These are phyloP conservation scores for Phytophthora colocasiae DNA, from an alignment of 352 stramenopile genomes.

Conservation along the genomic window DNA sequence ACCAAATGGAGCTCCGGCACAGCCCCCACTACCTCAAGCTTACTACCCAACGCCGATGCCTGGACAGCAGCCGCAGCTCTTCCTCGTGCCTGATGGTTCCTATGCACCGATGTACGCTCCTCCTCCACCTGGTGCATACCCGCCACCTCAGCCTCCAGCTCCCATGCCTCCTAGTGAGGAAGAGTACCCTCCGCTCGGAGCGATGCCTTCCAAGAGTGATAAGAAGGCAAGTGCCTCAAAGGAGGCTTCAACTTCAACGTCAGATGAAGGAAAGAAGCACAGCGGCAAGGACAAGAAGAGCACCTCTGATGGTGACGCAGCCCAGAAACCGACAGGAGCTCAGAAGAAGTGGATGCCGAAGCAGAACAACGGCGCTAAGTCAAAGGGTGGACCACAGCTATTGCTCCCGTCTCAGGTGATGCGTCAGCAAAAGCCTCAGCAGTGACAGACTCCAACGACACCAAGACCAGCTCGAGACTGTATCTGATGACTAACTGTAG, in stretches of 20 bases:
- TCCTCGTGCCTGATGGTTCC: constrained; percentile 43
- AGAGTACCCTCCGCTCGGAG: constrained; percentile 43
- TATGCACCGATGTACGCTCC: constrained; percentile 41
- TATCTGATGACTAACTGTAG: constrained; percentile 18
- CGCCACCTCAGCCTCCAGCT: constrained; percentile 14
- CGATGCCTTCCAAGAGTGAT: constrained; percentile 19
- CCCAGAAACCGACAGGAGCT: constrained; percentile 7
- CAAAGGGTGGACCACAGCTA: constrained; percentile 33
- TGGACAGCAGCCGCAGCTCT: constrained; percentile 36
- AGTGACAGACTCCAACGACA: constrained; percentile 14
- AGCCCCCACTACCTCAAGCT: constrained; percentile 16
- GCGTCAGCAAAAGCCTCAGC: constrained; percentile 54
- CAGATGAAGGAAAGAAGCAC: constrained; percentile 25
- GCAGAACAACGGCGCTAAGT: constrained; percentile 20
- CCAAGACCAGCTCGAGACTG: constrained; percentile 15
- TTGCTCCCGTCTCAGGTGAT: constrained; percentile 63
- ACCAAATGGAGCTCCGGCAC: constrained; percentile 15
- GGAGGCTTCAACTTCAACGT: background rate
- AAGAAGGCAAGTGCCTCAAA: constrained; percentile 22
- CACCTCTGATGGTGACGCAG: constrained; percentile 4
- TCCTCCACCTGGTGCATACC: constrained; percentile 12
- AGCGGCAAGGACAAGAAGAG: constrained; percentile 30
- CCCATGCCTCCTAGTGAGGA: constrained; percentile 27
- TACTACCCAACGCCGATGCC: constrained; percentile 35
- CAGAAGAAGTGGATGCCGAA: constrained; percentile 51